Base-by-base conservation (phyloP, 2,329 filamentous ascomycete genomes). In the Dactylellina leptospora region DNA sequence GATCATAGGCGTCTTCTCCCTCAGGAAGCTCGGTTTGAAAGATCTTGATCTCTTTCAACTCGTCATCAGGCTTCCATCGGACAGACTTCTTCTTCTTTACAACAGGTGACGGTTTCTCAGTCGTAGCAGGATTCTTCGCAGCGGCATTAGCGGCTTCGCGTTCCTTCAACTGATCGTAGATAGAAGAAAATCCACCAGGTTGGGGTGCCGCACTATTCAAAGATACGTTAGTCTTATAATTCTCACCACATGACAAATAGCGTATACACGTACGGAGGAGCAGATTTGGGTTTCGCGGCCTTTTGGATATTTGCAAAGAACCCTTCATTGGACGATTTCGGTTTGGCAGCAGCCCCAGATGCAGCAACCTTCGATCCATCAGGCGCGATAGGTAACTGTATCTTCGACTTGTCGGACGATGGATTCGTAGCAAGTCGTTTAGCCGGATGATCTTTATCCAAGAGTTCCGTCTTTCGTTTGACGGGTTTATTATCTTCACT, bases 71-170 rank as follows among this genome's bases (percentile, higher is more conserved):
- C 20, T 68, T 73, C 69, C 69, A 73, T 62, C 61, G 55, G 16
- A 73, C 68, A 1, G 54, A 61, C 42, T 73, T 73, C 61, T 73
- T 73, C 40, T 73, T 73, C 55, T 73, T 73, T 8, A 56, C 50
- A 5, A 60, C 56, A 3, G 59, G 58, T 48, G 55, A 28, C 23
- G 69, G 61, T 44, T 73, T 68, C 42, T 73, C 69, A 3, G 59
- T 28, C 16, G 60, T 22, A 20, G 61, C 50, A 10, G 62, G 23
- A 33, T 44, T 61, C 50, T 73, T 66, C 16, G 60, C 56, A 6
- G 69, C 60, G 10, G 60, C 61, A 22, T 73, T 68, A 9, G 69
- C 69, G 28, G 69, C 69, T 55, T 73, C 69, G 9, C 69, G 61
- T 28, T 73, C 69, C 18, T 73, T 73, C 25, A 73, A 48, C 30